A percentile compares a stretch with the other conserved stretches of the same genome.
Evolutionary conservation across 768 basidiomycete genomes (phyloP).

Genomic region (Tricholoma hemisulphureum): DNA sequence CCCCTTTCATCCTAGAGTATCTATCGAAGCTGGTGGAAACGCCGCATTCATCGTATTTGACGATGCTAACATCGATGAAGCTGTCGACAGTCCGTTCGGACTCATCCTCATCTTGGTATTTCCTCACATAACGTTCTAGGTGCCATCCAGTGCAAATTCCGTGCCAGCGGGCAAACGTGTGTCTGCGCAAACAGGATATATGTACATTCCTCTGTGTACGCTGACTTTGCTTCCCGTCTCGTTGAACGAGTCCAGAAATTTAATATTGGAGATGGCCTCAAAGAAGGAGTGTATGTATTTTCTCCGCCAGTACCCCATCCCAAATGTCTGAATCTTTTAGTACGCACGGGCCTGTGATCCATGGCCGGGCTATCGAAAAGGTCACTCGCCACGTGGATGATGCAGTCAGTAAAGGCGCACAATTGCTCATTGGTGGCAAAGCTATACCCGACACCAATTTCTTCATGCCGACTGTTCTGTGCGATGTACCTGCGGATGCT

Average conservation of each 20-base stretch:
- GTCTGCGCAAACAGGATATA: slow-evolving; percentile 90
- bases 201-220: slow-evolving; percentile 88
- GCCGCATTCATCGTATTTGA: slow-evolving; percentile 97
- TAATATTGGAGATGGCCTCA: slow-evolving; percentile 87
- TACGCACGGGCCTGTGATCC: slow-evolving; percentile 95
- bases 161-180: slow-evolving; percentile 79
- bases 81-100: slow-evolving; percentile 66
- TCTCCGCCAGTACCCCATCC: not conserved
- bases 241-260: slow-evolving; percentile 80
- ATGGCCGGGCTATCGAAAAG: slow-evolving; percentile 81
- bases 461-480: slow-evolving; percentile 86
- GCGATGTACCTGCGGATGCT: slow-evolving; percentile 73
- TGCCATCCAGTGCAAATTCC: slow-evolving; percentile 78
- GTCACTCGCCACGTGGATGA: slow-evolving; percentile 85
- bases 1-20: slow-evolving; percentile 39
- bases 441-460: slow-evolving; percentile 58
- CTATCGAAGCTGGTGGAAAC: slow-evolving; percentile 91
- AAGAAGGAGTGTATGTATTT: slow-evolving; percentile 62
- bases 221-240: slow-evolving; percentile 86
- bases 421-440: slow-evolving; percentile 88
- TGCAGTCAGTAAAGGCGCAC: slow-evolving; percentile 81
- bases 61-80: slow-evolving; percentile 90
- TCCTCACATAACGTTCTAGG: slow-evolving; percentile 35
- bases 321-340: slow-evolving; percentile 33
- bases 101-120: not conserved